Percentiles rank a stretch among this genome's conserved stretches.
These are phyloP conservation scores for Metschnikowia hibisci DNA, from an alignment of 805 yeast genomes.

Conservation along the genomic window DNA sequence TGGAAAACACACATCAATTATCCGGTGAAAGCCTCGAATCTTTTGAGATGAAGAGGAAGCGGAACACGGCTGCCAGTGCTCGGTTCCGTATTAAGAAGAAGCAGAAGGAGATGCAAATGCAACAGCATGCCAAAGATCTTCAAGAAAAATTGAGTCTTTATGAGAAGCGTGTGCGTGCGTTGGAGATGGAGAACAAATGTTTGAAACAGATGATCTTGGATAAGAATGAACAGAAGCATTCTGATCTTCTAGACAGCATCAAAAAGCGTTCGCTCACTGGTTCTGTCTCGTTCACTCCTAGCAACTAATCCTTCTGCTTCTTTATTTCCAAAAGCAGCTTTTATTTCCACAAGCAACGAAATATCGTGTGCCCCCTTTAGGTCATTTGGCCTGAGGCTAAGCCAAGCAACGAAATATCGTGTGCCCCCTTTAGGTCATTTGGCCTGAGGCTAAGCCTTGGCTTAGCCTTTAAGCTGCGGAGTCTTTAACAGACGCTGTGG, in stretches of 20 bases:
- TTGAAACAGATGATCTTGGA: conserved; percentile 80
- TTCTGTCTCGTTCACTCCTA: not conserved
- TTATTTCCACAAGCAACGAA: no score
- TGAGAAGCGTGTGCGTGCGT: conserved; percentile 71
- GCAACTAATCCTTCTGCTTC: not conserved
- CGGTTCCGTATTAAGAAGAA: conserved; percentile 90
- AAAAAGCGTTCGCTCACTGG: conserved; percentile 22
- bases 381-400: not conserved
- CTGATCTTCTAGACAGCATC: conserved; percentile 27
- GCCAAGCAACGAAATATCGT: no score
- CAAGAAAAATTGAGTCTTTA: conserved; percentile 61
- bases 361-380: no score
- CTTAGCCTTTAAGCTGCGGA: not conserved
- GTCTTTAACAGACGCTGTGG: conserved; percentile 4
- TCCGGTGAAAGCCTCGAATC: conserved; percentile 1
- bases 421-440: not conserved
- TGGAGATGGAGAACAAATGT: conserved; percentile 91
- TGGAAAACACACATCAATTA: not conserved
- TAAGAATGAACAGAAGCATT: conserved; percentile 46
- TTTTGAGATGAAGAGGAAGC: conserved; percentile 64
- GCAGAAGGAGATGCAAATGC: conserved; percentile 88
- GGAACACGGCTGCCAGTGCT: conserved; percentile 94
- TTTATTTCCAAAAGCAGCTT: no score
- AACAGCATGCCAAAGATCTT: conserved; percentile 66
- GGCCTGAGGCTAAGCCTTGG: no score